Percentiles rank a stretch among this genome's conserved stretches.
phyloP scores from a whole-genome alignment of 2,329 filamentous ascomycete species.

The Claviceps sp. region DNA sequence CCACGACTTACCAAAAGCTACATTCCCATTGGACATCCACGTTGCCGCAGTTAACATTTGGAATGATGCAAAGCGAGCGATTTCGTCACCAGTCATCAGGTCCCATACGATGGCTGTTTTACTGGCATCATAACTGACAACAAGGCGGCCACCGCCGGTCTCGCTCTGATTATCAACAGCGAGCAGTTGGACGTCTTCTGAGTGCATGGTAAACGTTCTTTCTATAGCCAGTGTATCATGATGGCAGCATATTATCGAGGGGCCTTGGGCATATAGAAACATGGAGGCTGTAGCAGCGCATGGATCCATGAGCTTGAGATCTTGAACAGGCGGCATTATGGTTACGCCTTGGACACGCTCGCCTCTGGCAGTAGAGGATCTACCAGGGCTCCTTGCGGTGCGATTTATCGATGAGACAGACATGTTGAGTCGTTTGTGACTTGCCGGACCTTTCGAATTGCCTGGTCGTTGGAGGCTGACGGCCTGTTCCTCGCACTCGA shows the following conservation, averaged over 20 bases:
- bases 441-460: slow-evolving; percentile 10
- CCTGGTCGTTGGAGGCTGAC: slow-evolving; percentile 6
- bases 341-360: slow-evolving; percentile 34
- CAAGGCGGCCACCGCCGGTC: slow-evolving; percentile 66
- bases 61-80: slow-evolving; percentile 85
- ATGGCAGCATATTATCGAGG: slow-evolving; percentile 71
- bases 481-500: slow-evolving; percentile 4
- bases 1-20: slow-evolving; percentile 85
- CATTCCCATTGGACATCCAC: slow-evolving; percentile 96
- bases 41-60: slow-evolving; percentile 71
- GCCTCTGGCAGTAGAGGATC: slow-evolving; percentile 33
- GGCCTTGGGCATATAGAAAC: slow-evolving; percentile 78
- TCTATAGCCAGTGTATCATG: slow-evolving; percentile 89
- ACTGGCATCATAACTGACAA: slow-evolving; percentile 84
- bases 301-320: slow-evolving; percentile 57
- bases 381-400: slow-evolving; percentile 43
- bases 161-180: slow-evolving; percentile 88
- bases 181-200: slow-evolving; percentile 70
- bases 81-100: slow-evolving; percentile 76
- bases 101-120: slow-evolving; percentile 97
- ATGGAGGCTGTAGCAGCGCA: slow-evolving; percentile 84
- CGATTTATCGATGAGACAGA: slow-evolving; percentile 43
- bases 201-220: slow-evolving; percentile 69
- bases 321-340: slow-evolving; percentile 34
- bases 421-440: slow-evolving; percentile 31